These are phyloP conservation scores for Fusarium caatingaense DNA, from an alignment of 2,329 filamentous ascomycete genomes.

Conservation along the genomic window DNA sequence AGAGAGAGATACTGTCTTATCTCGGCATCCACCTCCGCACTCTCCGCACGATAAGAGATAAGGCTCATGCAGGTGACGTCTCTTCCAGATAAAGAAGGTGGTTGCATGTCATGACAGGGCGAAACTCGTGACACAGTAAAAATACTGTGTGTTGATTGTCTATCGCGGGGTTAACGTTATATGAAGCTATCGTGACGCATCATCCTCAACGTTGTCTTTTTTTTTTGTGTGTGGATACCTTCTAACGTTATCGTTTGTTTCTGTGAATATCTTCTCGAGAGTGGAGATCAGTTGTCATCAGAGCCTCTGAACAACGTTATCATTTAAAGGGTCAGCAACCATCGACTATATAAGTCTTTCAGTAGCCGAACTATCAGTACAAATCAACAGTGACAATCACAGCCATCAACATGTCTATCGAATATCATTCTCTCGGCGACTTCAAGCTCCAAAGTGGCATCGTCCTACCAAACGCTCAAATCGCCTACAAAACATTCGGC, in stretches of 20 bases:
- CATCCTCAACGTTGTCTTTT: background rate
- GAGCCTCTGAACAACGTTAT: background rate
- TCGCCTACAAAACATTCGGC: slow-evolving; percentile 83
- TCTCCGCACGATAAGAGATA: slow-evolving; percentile 34
- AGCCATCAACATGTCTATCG: slow-evolving; percentile 24
- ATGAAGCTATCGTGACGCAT: slow-evolving; percentile 5
- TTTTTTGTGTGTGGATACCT: background rate
- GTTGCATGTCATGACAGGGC: slow-evolving; percentile 30
- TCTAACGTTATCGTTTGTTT: background rate
- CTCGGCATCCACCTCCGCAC: slow-evolving; percentile 13
- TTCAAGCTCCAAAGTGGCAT: slow-evolving; percentile 74
- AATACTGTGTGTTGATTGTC: background rate
- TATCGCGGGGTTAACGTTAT: slow-evolving; percentile 4
- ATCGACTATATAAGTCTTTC: background rate
- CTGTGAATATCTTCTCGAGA: background rate
- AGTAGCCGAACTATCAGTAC: background rate
- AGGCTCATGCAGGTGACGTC: slow-evolving; percentile 23
- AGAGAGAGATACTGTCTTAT: background rate
- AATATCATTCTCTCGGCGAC: slow-evolving; percentile 68
- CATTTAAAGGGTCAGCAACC: background rate
- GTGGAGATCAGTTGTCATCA: background rate
- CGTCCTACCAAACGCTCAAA: slow-evolving; percentile 71
- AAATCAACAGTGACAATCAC: background rate
- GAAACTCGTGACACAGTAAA: slow-evolving; percentile 16
- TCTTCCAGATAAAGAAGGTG: slow-evolving; percentile 32